These are phyloP conservation scores for Boletus pseudopeckii DNA, from an alignment of 768 basidiomycete species.

Conservation along the genomic window DNA sequence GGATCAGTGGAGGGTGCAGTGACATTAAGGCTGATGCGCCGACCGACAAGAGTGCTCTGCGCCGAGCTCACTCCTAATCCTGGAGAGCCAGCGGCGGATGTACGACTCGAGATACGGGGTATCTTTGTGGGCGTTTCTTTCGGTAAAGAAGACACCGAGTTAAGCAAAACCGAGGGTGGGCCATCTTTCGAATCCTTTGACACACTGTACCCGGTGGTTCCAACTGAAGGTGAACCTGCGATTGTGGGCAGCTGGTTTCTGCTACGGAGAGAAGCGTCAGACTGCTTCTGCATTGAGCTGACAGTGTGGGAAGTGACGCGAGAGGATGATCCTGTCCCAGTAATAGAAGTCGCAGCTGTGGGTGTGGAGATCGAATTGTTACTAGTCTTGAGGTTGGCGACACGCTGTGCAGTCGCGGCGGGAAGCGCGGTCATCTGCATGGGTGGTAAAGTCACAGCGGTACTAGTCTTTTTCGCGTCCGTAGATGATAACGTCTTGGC, in stretches of 20 bases:
- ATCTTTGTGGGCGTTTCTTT: constrained; percentile 94
- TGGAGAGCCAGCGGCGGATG: constrained; percentile 72
- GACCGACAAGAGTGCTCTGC: constrained; percentile 44
- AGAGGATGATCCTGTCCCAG: constrained; percentile 47
- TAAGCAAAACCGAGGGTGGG: constrained; percentile 50
- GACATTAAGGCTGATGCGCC: constrained; percentile 64
- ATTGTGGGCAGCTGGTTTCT: constrained; percentile 84
- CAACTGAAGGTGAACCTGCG: constrained; percentile 90
- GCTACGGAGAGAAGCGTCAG: constrained; percentile 74
- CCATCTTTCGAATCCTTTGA: constrained; percentile 56
- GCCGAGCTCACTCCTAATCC: constrained; percentile 60
- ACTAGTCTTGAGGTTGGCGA: constrained; percentile 72
- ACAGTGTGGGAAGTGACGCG: constrained; percentile 77
- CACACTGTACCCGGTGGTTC: constrained; percentile 50
- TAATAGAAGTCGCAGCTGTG: constrained; percentile 38
- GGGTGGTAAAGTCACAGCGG: constrained; percentile 75
- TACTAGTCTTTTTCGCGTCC: constrained; percentile 71
- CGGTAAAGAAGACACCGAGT: constrained; percentile 47
- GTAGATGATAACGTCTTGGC: constrained; percentile 77
- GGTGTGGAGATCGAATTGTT: constrained; percentile 44
- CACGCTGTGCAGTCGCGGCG: constrained; percentile 75
- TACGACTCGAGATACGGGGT: constrained; percentile 85
- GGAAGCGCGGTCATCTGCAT: constrained; percentile 88
- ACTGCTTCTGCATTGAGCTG: constrained; percentile 85
- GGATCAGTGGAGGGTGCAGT: constrained; percentile 58